Evolutionary conservation across 768 basidiomycete species (phyloP), one percentile per base, ranked within the genome.

Genomic region (Amanita phalloides): DNA sequence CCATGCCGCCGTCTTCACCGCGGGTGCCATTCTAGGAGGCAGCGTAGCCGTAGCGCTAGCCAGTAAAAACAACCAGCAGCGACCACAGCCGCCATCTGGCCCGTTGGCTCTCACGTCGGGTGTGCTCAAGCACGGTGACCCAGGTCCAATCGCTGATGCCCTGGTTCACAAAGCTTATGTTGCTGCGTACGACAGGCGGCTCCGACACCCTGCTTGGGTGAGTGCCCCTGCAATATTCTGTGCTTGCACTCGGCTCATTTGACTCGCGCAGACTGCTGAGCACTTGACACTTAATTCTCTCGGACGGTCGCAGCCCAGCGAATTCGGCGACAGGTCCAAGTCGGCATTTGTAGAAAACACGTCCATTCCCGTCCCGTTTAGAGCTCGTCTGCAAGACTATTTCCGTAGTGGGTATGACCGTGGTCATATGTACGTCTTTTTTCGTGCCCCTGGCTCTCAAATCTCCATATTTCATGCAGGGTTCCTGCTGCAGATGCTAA

Each of bases 401-500:
- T 91, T 93, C 65, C 75, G 75, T 54, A 95, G 92, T 62, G 93
- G 93, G 8, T 95, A 95, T 62, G 94, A 98, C 64, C 79, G 96
- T 10, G 95, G 95, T 46, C 95, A 99, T 68, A 97, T 98, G 95
- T 90, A 54, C 43, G 86, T 72, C 21, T 11, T 52, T 45, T 17
- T 41, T 14, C 9, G 51, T 32, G 3, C 32, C 41, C 5, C 30
- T 14, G 20, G 11, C 10, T 42, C n/a, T 13, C 28, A 13, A 6
- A 26, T 9, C 3, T 42, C 17, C n/a, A 49, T 28, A 17, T 44
- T 3, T 44, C 5, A 45, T 45, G 8, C 53, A 90, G 90, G 91
- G 92, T 95, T 0, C 93, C 94, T 32, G 95, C 95, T 17, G 95
- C 95, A 28, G 96, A 99, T 66, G 94, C 92, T 6, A 98, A 94